phyloP scores from a whole-genome alignment of 2,329 filamentous ascomycete species.

The Neophaeococcomyces mojaviensis region DNA sequence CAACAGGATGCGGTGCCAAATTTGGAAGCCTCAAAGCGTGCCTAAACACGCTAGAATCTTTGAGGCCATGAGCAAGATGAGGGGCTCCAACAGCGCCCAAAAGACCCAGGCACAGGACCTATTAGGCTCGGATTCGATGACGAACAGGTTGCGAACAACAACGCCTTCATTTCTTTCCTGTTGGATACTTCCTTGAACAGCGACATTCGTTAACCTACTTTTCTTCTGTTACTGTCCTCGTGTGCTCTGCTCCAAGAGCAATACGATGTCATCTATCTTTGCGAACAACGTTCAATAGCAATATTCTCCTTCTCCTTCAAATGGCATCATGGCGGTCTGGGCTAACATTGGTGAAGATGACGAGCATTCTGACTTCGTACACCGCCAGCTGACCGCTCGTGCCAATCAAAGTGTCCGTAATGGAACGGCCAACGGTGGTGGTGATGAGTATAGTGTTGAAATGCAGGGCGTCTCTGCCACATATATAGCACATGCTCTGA shows the following conservation, averaged over 20 bases:
- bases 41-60: no score
- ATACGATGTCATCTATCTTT: background rate
- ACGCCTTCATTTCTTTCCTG: no score
- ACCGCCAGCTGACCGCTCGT: conserved; percentile 1
- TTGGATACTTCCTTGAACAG: no score
- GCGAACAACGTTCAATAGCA: conserved; percentile 1
- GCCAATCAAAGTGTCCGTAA: background rate
- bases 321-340: conserved; percentile 41
- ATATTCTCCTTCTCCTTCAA: conserved; percentile 7
- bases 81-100: no score
- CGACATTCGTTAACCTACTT: conserved; percentile 1
- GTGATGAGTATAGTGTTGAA: conserved; percentile 13
- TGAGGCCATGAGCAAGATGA: no score
- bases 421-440: conserved; percentile 1
- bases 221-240: background rate
- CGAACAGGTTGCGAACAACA: no score
- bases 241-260: background rate
- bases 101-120: no score
- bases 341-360: conserved; percentile 38
- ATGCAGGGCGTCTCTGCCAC: conserved; percentile 31
- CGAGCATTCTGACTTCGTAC: conserved; percentile 21
- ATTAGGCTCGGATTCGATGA: no score
- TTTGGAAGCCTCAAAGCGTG: no score
- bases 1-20: no score
- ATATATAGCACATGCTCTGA: conserved; percentile 29